These are phyloP conservation scores for Linaria vulgaris DNA, from an alignment of 257 asterid genomes.

Conservation along the genomic window DNA sequence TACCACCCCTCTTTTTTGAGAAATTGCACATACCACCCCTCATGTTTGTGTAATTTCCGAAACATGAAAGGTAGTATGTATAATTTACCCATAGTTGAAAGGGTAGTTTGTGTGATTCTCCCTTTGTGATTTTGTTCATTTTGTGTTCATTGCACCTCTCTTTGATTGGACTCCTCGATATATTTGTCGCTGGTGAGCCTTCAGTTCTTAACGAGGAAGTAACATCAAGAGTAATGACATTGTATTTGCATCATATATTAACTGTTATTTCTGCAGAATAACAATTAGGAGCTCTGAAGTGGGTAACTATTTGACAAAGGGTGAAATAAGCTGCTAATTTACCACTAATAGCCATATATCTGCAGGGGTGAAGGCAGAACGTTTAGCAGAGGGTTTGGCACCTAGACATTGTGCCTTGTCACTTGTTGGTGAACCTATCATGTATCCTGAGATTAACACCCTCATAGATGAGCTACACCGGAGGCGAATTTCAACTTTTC, in stretches of 20 bases:
- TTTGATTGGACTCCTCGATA: background rate
- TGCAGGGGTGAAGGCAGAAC: constrained; percentile 87
- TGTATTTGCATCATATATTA: constrained; percentile 8
- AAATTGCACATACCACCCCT: too few species aligned
- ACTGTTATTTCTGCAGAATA: background rate
- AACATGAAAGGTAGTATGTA: too few species aligned
- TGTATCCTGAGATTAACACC: constrained; percentile 94
- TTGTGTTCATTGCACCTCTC: background rate
- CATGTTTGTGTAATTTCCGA: too few species aligned
- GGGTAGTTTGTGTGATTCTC: too few species aligned
- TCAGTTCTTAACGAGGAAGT: constrained; percentile 7
- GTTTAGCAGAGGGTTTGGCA: constrained; percentile 85
- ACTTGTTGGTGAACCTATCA: constrained; percentile 97
- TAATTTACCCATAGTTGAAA: too few species aligned
- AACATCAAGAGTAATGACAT: too few species aligned
- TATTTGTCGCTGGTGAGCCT: constrained; percentile 6
- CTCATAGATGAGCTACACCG: constrained; percentile 84
- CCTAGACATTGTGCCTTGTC: constrained; percentile 98
- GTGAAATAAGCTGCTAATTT: constrained; percentile 25
- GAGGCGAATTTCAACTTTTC: constrained; percentile 89
- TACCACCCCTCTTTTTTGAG: too few species aligned
- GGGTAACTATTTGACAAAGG: constrained; percentile 18
- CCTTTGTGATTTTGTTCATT: background rate
- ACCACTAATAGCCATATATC: constrained; percentile 22
- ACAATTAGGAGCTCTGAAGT: constrained; percentile 4